Base-by-base conservation (phyloP, 2,329 filamentous ascomycete species). In the Aspergillus neoniger region DNA sequence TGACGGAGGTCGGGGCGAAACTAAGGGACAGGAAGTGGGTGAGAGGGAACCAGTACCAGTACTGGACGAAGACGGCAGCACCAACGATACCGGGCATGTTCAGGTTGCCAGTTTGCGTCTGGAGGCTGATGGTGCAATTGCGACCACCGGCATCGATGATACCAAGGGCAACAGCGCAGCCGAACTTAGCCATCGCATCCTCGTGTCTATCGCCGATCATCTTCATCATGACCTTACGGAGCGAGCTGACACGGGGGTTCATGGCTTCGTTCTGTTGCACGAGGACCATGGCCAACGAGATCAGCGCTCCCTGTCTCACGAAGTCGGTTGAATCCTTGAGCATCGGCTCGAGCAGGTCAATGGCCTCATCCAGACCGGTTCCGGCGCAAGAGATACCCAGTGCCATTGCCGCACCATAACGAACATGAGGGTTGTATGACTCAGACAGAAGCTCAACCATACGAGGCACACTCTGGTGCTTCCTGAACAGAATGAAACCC, bases 1-100 rank as follows among this genome's bases (percentile, higher is more conserved):
- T 97, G 72, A 99, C 91, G 1, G 95, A 91, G 1, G 96, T 99
- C 1, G 95, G 95, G n/a, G 91, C 92, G 79, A 99, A 98, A 71
- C 92, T 93, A 63, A 99, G 84, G 0, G 94, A 96, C 60, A 99
- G 78, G 86, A 99, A 99, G 79, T 99, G 95, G 30, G 95, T 96
- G 71, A 98, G 90, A 62, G 95, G 95, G 86, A 99, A 99, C 95
- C 95, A 99, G 82, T 99, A 99, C 95, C 95, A 99, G 82, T 99
- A 99, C 76, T 99, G 95, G 8, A 93, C 96, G 80, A 99, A 99
- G 57, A 99, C 91, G 28, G 92, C 94, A 88, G 96, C 96, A 68
- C 95, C 96, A 17, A 99, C 93, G 67, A 99, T 96, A 63, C 92
- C 96, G 17, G 93, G 88, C 93, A 99, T 97, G 83, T 99, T 98